Percentiles rank a stretch among this genome's conserved stretches.
These are phyloP conservation scores for Dichotomopilus funicola DNA, from an alignment of 2,329 filamentous ascomycete species.

Conservation along the genomic window DNA sequence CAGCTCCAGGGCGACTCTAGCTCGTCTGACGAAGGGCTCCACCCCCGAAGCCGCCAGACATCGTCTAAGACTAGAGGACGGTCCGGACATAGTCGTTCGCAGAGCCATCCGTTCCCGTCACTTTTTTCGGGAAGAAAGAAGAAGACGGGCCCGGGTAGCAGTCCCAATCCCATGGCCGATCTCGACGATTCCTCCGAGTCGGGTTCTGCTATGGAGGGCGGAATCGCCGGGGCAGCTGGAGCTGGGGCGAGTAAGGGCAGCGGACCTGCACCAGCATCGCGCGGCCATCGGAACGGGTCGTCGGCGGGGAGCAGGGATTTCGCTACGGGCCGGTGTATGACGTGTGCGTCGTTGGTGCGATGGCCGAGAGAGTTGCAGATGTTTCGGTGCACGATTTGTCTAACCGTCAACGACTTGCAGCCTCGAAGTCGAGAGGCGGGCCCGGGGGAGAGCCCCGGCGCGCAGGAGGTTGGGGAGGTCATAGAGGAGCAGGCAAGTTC, in stretches of 20 bases:
- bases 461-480: slow-evolving; percentile 3
- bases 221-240: too few relatives aligned
- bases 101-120: slow-evolving; percentile 74
- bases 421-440: slow-evolving; percentile 29
- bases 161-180: slow-evolving; percentile 32
- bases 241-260: too few relatives aligned
- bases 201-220: slow-evolving; percentile 37
- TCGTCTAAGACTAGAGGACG: background rate
- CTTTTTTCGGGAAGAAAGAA: slow-evolving; percentile 59
- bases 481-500: slow-evolving; percentile 8
- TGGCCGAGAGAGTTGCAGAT: slow-evolving; percentile 69
- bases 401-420: slow-evolving; percentile 75
- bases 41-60: slow-evolving; percentile 23
- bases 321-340: slow-evolving; percentile 71
- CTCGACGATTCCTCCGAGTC: slow-evolving; percentile 29
- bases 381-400: slow-evolving; percentile 77
- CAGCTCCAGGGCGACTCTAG: slow-evolving; percentile 24
- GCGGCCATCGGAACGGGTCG: slow-evolving; percentile 28
- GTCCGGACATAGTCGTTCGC: slow-evolving; percentile 53
- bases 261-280: slow-evolving; percentile 22
- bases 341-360: slow-evolving; percentile 71
- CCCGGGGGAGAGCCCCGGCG: slow-evolving; percentile 15
- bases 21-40: slow-evolving; percentile 40
- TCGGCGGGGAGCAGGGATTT: slow-evolving; percentile 47
- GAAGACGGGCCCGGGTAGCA: slow-evolving; percentile 21